Evolutionary conservation across 1,139 yeast species (phyloP).

Genomic region (Arxiozyma slooffiae): DNA sequence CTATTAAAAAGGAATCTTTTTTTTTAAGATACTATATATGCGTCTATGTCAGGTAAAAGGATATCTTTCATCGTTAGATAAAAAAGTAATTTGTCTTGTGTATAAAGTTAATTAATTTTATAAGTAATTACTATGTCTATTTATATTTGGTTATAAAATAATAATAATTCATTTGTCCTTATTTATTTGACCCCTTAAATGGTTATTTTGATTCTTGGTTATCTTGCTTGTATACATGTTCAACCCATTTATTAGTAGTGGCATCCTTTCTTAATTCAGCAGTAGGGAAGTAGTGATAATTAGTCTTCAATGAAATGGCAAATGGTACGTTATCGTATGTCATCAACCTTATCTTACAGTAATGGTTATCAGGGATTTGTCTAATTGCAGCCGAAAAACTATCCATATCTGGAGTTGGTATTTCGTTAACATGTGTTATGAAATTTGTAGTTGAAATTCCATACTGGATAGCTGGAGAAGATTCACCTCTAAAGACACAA

Average conservation of each 20-base stretch:
- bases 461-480: conserved; percentile 81
- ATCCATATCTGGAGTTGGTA: conserved; percentile 58
- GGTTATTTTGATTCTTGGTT: not conserved
- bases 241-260: conserved; percentile 43
- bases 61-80: conserved; percentile 49
- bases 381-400: conserved; percentile 55
- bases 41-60: conserved; percentile 52
- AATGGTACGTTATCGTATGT: conserved; percentile 79
- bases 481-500: conserved; percentile 59
- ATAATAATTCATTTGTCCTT: not conserved
- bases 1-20: conserved; percentile 19
- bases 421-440: conserved; percentile 80
- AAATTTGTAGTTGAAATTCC: conserved; percentile 74
- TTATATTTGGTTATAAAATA: no score
- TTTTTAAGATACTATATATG: conserved; percentile 32
- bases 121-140: not conserved
- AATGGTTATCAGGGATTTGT: conserved; percentile 65
- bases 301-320: conserved; percentile 78
- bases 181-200: not conserved
- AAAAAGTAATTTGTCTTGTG: not conserved
- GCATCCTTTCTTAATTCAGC: conserved; percentile 47
- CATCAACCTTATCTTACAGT: conserved; percentile 70
- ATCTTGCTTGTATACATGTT: conserved; percentile 31
- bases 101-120: no score
- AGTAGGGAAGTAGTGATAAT: conserved; percentile 87